A percentile compares a stretch with the other conserved stretches of the same genome.
Evolutionary conservation across 345 rosid genomes (phyloP).

Genomic region (Sisymbrium irio): DNA sequence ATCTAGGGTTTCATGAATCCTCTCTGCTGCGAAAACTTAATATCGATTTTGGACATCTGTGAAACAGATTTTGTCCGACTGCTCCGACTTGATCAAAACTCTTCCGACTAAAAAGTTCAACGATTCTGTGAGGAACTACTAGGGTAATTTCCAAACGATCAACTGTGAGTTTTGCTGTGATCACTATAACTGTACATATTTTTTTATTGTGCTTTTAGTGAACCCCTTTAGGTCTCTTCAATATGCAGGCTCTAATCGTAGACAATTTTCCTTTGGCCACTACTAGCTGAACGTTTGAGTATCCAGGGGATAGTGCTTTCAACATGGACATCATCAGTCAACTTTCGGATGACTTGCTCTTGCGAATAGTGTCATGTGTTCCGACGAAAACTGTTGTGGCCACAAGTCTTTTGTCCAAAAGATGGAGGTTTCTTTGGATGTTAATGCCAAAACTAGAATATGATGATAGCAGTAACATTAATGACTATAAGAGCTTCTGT

Average conservation of each 20-base stretch:
- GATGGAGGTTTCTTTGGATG: slow-evolving; percentile 24
- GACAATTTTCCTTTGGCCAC: not conserved
- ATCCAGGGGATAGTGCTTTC: not conserved
- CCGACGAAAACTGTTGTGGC: not conserved
- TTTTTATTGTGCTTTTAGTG: not conserved
- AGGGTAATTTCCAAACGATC: not conserved
- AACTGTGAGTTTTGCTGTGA: not conserved
- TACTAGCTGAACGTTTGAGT: no score
- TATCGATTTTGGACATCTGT: not conserved
- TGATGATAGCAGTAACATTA: not conserved
- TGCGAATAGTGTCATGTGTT: not conserved
- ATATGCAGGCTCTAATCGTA: not conserved
- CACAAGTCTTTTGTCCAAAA: slow-evolving; percentile 22
- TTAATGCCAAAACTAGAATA: not conserved
- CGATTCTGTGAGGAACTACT: not conserved
- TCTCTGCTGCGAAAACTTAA: no score
- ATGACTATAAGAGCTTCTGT: not conserved
- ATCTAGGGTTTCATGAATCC: no score
- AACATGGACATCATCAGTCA: slow-evolving; percentile 16
- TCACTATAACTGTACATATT: not conserved
- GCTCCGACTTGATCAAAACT: not conserved
- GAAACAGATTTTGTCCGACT: not conserved
- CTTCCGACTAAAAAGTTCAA: not conserved
- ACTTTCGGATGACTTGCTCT: slow-evolving; percentile 18
- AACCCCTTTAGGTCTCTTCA: not conserved